Evolutionary conservation across 1,284 basidiomycete genomes (phyloP).

Genomic region (Melanopsichium pennsylvanicum): DNA sequence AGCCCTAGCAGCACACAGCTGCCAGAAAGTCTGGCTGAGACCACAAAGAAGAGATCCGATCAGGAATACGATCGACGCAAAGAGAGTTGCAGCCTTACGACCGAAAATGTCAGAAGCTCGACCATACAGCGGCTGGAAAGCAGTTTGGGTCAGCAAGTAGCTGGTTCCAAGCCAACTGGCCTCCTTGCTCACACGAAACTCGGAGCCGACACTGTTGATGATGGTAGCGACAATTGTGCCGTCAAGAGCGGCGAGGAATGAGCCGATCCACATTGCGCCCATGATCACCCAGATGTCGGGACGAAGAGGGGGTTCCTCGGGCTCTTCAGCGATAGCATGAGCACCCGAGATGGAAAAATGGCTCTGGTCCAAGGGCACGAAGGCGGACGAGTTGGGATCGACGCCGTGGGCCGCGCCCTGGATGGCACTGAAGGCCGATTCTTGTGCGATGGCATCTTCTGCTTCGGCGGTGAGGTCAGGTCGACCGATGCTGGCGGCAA

Average conservation of each 20-base stretch:
- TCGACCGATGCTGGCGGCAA: slow-evolving; percentile 43
- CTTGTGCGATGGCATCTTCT: slow-evolving; percentile 58
- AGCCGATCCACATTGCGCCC: slow-evolving; percentile 65
- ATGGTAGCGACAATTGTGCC: slow-evolving; percentile 64
- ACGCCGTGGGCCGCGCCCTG: slow-evolving; percentile 60
- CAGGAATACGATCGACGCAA: slow-evolving; percentile 61
- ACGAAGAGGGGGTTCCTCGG: slow-evolving; percentile 36
- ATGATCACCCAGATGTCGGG: slow-evolving; percentile 59
- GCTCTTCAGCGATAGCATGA: slow-evolving; percentile 36
- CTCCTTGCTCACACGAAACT: slow-evolving; percentile 62
- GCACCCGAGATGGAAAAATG: slow-evolving; percentile 49
- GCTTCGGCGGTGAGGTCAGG: slow-evolving; percentile 47
- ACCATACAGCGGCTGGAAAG: slow-evolving; percentile 64
- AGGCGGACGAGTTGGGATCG: slow-evolving; percentile 63
- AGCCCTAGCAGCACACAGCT: slow-evolving; percentile 65
- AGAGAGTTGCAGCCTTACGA: slow-evolving; percentile 62
- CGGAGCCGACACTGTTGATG: slow-evolving; percentile 58
- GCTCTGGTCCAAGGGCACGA: slow-evolving; percentile 57
- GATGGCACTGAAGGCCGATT: slow-evolving; percentile 59
- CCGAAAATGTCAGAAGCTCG: slow-evolving; percentile 63
- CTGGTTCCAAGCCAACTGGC: slow-evolving; percentile 63
- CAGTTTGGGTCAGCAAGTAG: slow-evolving; percentile 64
- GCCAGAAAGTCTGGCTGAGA: slow-evolving; percentile 59
- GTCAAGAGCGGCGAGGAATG: slow-evolving; percentile 60
- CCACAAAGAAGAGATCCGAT: slow-evolving; percentile 62